A percentile compares a stretch with the other conserved stretches of the same genome.
Conservation (phyloP, 352 stramenopile genomes). For the Phytopythium cucurbitacearum region DNA sequence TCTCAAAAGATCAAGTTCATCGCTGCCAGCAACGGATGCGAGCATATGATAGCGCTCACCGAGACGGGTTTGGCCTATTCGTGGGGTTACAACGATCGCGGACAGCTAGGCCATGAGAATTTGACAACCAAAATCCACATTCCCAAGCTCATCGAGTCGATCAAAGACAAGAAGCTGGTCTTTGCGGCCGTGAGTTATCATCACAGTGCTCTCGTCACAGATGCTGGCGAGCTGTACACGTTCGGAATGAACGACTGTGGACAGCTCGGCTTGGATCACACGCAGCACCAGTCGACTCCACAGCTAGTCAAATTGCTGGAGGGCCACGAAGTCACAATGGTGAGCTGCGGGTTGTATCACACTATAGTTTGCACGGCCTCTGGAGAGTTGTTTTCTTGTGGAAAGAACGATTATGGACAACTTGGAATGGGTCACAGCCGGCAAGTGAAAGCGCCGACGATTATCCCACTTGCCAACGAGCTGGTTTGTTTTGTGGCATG, state of each 20-base stretch:
- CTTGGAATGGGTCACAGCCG: conserved; percentile 75
- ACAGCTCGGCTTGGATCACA: conserved; percentile 80
- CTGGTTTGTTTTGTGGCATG: conserved; percentile 78
- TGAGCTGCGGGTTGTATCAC: conserved; percentile 81
- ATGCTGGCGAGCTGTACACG: conserved; percentile 74
- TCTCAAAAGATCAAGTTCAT: conserved; percentile 78
- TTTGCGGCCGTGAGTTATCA: conserved; percentile 85
- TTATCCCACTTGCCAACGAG: conserved; percentile 61
- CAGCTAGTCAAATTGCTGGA: conserved; percentile 78
- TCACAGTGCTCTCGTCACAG: conserved; percentile 75
- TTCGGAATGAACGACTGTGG: conserved; percentile 90
- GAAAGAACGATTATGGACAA: conserved; percentile 88
- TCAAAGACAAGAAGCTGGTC: conserved; percentile 81
- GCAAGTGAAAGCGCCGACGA: conserved; percentile 64
- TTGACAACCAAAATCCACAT: conserved; percentile 80
- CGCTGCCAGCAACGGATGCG: conserved; percentile 85
- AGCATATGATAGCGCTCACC: conserved; percentile 85
- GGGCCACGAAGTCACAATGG: conserved; percentile 68
- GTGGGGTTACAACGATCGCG: conserved; percentile 87
- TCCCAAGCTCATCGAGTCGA: conserved; percentile 78
- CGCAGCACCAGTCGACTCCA: conserved; percentile 64
- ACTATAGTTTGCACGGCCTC: conserved; percentile 69
- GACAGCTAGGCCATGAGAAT: conserved; percentile 84
- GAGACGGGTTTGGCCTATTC: conserved; percentile 79
- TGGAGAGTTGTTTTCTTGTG: conserved; percentile 72